Conservation (phyloP, 768 basidiomycete genomes). For the Suillus americanus region DNA sequence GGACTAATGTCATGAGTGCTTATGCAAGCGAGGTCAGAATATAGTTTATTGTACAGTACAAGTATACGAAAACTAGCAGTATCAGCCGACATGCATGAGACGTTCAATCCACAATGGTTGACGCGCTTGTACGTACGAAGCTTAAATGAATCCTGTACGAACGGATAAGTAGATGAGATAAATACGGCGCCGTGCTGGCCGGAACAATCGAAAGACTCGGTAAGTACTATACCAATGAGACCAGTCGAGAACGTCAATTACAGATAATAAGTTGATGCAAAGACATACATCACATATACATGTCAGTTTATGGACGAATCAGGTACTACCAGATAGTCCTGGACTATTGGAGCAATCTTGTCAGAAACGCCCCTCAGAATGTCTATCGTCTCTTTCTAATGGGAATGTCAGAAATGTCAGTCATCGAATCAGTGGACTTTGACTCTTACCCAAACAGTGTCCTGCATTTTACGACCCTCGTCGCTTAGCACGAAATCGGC, state of each 20-base stretch:
- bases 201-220: too few species aligned
- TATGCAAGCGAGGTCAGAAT: not conserved
- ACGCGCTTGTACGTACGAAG: too few species aligned
- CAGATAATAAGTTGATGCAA: too few species aligned
- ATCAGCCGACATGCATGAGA: not conserved
- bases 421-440: not conserved
- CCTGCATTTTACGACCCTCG: constrained; percentile 28
- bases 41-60: not conserved
- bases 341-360: constrained; percentile 15
- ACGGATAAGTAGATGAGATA: too few species aligned
- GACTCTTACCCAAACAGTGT: constrained; percentile 34
- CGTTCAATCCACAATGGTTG: too few species aligned
- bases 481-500: constrained; percentile 34
- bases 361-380: constrained; percentile 16
- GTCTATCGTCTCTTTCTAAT: constrained; percentile 21
- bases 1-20: not conserved
- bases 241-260: too few species aligned
- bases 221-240: too few species aligned
- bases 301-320: not conserved
- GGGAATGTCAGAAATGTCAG: not conserved
- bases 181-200: too few species aligned
- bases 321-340: constrained; percentile 9
- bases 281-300: too few species aligned
- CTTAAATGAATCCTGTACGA: too few species aligned
- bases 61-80: not conserved